phyloP scores from a whole-genome alignment of 2,329 filamentous ascomycete genomes.

The Paraphoma sp. region DNA sequence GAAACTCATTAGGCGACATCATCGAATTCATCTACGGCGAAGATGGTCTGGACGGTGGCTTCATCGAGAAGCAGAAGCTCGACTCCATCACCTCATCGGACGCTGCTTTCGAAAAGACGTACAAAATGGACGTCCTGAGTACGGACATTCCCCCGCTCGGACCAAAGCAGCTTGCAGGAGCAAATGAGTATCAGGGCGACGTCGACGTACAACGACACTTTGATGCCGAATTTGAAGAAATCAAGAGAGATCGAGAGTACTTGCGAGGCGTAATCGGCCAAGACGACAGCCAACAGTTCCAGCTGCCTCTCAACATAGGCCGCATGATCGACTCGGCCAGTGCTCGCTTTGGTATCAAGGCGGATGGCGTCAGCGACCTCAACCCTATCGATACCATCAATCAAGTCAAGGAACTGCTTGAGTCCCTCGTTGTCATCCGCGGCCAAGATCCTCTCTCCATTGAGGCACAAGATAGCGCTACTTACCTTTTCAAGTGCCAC shows the following conservation, averaged over 20 bases:
- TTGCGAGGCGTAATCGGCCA: conserved; percentile 71
- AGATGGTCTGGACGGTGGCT: conserved; percentile 90
- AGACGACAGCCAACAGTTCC: conserved; percentile 83
- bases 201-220: conserved; percentile 85
- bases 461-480: conserved; percentile 89
- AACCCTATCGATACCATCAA: conserved; percentile 87
- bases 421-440: conserved; percentile 82
- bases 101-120: conserved; percentile 78
- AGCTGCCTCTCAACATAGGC: conserved; percentile 88
- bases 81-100: conserved; percentile 85
- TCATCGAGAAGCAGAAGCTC: conserved; percentile 91
- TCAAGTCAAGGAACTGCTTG: conserved; percentile 75
- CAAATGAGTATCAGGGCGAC: conserved; percentile 85
- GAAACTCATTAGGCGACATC: conserved; percentile 95
- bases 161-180: conserved; percentile 80
- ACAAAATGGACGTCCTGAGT: conserved; percentile 86
- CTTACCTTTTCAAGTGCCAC: conserved; percentile 89
- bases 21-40: conserved; percentile 98
- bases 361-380: conserved; percentile 82
- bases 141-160: conserved; percentile 68
- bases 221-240: conserved; percentile 84
- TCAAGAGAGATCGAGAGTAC: conserved; percentile 75
- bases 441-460: conserved; percentile 80
- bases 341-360: conserved; percentile 86
- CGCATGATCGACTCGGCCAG: conserved; percentile 91